Base-by-base conservation (phyloP, 345 rosid genomes). In the Citrus australasica region DNA sequence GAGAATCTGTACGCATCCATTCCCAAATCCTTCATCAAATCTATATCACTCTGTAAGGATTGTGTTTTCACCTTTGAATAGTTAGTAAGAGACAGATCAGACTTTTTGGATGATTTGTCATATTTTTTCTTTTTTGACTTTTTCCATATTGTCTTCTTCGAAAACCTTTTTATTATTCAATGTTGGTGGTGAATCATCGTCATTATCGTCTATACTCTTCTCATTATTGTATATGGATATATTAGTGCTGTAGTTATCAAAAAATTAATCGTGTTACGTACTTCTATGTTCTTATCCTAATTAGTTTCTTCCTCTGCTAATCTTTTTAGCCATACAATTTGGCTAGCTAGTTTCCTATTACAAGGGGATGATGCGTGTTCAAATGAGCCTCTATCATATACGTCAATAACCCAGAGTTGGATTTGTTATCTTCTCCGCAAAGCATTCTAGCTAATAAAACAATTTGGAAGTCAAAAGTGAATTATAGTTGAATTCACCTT, bases 1-100 rank as follows among this genome's bases (percentile, higher is more conserved):
- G 98, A 92, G 78, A 93, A 92, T 87, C 97, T 86, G 74, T 93
- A 95, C 38, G 97, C 97, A 82, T 95, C 97, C 96, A 95, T 90
- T 74, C 91, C 91, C 77, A 95, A 79, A 85, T 90, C 93, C 85
- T 89, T 92, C 98, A 95, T 93, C 88, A 95, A 85, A 61, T 82
- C 90, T 83, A 93, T 86, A 77, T 95, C 96, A 65, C 80, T 89
- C 97, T 93, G 93, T 76, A 73, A 79, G 72, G 28, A 63, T 35
- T 42, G 9, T 58, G 35, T 30, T 38, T 64, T 80, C 4, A 38
- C 33, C 46, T 67, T 30, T 38, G 19, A 32, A 33, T 48, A 17
- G 78, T 69, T 35, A 51, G 73, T 42, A 67, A 58, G 28, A 79
- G 38, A 76, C 25, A 35, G 19, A 42, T 17, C n/a, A n/a, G 2